Percentiles rank a stretch among this genome's conserved stretches.
These are phyloP conservation scores for Dysphania ambrosioides DNA, from an alignment of 148 eudicot species.

Conservation along the genomic window DNA sequence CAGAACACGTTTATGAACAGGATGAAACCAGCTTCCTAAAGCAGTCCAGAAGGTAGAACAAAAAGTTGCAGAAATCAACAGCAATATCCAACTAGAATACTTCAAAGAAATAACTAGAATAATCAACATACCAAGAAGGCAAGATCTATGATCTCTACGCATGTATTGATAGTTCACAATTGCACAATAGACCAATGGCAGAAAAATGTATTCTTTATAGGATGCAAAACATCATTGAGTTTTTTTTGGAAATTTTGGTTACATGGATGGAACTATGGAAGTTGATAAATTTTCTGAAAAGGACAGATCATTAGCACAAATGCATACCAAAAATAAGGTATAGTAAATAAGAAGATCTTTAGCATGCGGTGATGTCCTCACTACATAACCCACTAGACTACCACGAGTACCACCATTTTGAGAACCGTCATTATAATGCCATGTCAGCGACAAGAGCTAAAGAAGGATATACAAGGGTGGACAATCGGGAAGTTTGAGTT, in stretches of 20 bases:
- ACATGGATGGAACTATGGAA: neutral
- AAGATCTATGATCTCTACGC: neutral
- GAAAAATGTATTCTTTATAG: neutral
- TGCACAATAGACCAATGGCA: neutral
- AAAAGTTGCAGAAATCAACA: neutral
- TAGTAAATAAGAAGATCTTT: neutral
- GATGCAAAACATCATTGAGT: neutral
- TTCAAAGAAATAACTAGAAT: neutral
- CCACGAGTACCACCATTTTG: neutral
- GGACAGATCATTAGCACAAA: neutral
- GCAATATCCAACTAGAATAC: neutral
- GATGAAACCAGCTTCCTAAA: conserved; percentile 3
- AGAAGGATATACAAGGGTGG: neutral
- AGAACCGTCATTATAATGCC: neutral
- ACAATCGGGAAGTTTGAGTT: neutral
- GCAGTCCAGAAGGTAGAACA: neutral
- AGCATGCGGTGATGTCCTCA: neutral
- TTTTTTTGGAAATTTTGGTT: neutral
- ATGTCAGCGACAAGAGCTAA: neutral
- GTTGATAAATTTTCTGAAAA: neutral
- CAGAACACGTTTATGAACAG: neutral
- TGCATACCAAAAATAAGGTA: neutral
- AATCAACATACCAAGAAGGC: neutral
- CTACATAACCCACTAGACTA: neutral
- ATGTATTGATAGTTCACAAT: neutral